Percentiles rank a stretch among this genome's conserved stretches.
Conservation (phyloP, 1,284 basidiomycete species). For the Cutaneotrichosporon mucoides region DNA sequence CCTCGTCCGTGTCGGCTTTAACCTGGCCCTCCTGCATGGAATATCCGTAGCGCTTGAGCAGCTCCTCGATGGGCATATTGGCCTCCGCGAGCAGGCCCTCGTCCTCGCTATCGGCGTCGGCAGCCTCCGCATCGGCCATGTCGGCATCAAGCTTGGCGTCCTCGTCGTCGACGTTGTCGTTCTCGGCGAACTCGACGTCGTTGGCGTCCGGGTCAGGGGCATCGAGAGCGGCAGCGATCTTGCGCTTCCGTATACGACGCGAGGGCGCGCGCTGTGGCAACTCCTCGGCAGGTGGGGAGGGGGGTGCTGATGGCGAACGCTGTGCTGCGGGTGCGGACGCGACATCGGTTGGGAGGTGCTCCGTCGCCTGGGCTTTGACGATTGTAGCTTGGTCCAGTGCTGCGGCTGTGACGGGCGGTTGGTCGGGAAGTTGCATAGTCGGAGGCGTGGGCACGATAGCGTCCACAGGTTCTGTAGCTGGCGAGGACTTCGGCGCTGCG, state of each 20-base stretch:
- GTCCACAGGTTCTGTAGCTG: too few relatives aligned
- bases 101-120: conserved; percentile 51
- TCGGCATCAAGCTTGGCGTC: conserved; percentile 47
- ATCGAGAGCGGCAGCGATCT: conserved; percentile 13
- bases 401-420: background rate
- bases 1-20: background rate
- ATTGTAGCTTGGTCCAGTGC: too few relatives aligned
- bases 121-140: conserved; percentile 50
- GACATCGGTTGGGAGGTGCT: background rate
- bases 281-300: background rate
- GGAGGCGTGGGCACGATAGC: too few relatives aligned
- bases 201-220: conserved; percentile 44
- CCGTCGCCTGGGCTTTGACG: too few relatives aligned
- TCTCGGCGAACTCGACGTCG: conserved; percentile 42
- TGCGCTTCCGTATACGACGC: conserved; percentile 23
- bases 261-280: conserved; percentile 12
- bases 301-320: background rate
- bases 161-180: conserved; percentile 33
- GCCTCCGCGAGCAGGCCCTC: conserved; percentile 54
- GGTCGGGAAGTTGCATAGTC: too few relatives aligned
- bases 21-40: conserved; percentile 16
- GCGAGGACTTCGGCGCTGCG: too few relatives aligned
- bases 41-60: conserved; percentile 54
- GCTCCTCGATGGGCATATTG: conserved; percentile 55
- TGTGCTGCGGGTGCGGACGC: background rate